Percentiles rank a stretch among this genome's conserved stretches.
These are phyloP conservation scores for Prunus davidiana DNA, from an alignment of 306 rosid species.

Conservation along the genomic window DNA sequence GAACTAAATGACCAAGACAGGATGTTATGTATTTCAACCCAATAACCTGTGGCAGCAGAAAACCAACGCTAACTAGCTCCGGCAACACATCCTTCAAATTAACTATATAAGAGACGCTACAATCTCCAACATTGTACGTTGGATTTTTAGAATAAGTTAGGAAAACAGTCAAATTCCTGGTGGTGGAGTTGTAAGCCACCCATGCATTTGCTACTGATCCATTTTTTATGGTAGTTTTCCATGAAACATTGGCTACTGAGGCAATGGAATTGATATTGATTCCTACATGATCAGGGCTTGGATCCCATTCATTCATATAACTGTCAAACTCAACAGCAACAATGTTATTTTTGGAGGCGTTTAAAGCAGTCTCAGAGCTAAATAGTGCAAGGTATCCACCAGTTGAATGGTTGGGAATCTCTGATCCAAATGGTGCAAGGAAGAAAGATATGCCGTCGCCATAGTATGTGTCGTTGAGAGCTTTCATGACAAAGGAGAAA, in stretches of 20 bases:
- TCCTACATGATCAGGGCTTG: conserved; percentile 55
- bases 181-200: conserved; percentile 57
- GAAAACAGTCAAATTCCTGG: conserved; percentile 53
- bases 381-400: conserved; percentile 69
- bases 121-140: conserved; percentile 23
- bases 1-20: conserved; percentile 72
- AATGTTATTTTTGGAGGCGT: conserved; percentile 36
- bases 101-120: conserved; percentile 37
- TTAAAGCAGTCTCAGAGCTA: conserved; percentile 20
- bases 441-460: conserved; percentile 77
- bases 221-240: conserved; percentile 50
- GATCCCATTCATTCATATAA: conserved; percentile 47
- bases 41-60: conserved; percentile 69
- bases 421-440: conserved; percentile 50
- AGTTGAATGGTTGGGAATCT: conserved; percentile 43
- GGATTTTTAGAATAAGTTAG: conserved; percentile 52
- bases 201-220: conserved; percentile 54
- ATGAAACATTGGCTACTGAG: conserved; percentile 34
- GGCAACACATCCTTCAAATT: conserved; percentile 62
- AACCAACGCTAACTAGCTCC: conserved; percentile 58
- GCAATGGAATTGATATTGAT: conserved; percentile 58
- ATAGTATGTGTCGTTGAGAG: not conserved
- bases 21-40: conserved; percentile 54
- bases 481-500: conserved; percentile 49
- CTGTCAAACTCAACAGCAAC: conserved; percentile 81